Base-by-base conservation (phyloP, 768 basidiomycete genomes). In the Russula virescens region DNA sequence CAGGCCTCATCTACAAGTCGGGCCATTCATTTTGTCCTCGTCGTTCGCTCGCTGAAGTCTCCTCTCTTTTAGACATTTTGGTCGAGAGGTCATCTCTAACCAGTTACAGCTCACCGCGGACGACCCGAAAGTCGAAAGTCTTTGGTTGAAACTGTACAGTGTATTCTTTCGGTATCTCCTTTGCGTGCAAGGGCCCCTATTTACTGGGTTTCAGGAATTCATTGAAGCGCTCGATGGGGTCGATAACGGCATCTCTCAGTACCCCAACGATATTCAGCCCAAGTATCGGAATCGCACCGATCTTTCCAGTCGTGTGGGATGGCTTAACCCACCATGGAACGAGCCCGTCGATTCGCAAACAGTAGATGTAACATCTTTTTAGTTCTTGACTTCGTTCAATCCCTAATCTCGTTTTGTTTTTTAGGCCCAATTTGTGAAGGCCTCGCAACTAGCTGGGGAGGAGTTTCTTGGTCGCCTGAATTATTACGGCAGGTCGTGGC, bases 1-100 rank as follows among this genome's bases (percentile, higher is more conserved):
- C 96, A 2, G 96, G 96, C 16, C 77, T 99, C 66, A 82, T 99
- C 38, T 98, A 96, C 84, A 99, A 98, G 96, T 92, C 69, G 61
- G 84, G 23, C 1, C 23, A 54, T 51, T 34, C 45, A 31, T 31
- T 31, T 34, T 25, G 31, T 34, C 43, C 23, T 35, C n/a, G 16
- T 54, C 38, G 28, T 21, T 49, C 23, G 28, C 31, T n/a, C 35
- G 58, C 40, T 61, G 21, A 48, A 28, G 43, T 13, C 31, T 38
- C 38, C 38, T 38, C 13, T 38, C 42, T 11, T n/a, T 46, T 63
- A 93, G 92, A 73, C 95, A 96, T 73, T 96, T 92, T 69, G 94
- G 94, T 8, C 81, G 85, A 69, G 87, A 94, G 67, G 85, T 98
- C 65, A 86, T 99, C 61, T 81, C 89, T 16, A 81, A 81, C 65